phyloP scores from a whole-genome alignment of 2,329 filamentous ascomycete genomes.

The Aureobasidium sp. region DNA sequence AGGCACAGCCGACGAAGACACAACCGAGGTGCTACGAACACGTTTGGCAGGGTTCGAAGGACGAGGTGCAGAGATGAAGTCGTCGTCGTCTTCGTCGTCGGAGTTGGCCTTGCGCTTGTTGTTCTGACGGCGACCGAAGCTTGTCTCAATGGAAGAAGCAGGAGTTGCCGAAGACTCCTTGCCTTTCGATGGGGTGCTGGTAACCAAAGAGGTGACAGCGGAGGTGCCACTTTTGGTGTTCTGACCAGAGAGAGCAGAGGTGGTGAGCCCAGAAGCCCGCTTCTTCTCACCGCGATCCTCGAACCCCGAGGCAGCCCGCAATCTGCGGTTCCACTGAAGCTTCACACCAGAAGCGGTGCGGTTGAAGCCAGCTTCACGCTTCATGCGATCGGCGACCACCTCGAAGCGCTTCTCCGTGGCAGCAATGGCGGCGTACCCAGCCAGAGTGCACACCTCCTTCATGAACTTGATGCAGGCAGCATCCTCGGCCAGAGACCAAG shows the following conservation, averaged over 20 bases:
- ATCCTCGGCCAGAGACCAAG: constrained; percentile 13
- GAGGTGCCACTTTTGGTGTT: background rate
- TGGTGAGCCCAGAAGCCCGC: constrained; percentile 3
- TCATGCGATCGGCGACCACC: background rate
- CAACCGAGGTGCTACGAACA: background rate
- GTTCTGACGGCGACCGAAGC: background rate
- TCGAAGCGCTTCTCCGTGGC: constrained; percentile 11
- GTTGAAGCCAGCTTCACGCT: background rate
- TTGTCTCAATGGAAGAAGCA: background rate
- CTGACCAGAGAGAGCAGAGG: background rate
- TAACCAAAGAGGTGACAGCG: background rate
- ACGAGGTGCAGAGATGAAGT: background rate
- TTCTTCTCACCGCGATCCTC: constrained; percentile 13
- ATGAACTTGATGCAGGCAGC: constrained; percentile 9
- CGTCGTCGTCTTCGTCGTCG: background rate
- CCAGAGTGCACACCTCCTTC: background rate
- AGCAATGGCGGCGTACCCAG: background rate
- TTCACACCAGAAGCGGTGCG: constrained; percentile 12
- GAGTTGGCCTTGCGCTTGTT: background rate
- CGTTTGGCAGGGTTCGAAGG: background rate
- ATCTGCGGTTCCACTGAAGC: constrained; percentile 15
- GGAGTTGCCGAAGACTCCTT: background rate
- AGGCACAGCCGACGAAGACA: background rate
- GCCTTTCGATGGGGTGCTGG: background rate
- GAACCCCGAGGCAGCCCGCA: constrained; percentile 1